Evolutionary conservation across 768 basidiomycete genomes (phyloP), one percentile per base, ranked within the genome.

Genomic region (Kondoa malvinella): DNA sequence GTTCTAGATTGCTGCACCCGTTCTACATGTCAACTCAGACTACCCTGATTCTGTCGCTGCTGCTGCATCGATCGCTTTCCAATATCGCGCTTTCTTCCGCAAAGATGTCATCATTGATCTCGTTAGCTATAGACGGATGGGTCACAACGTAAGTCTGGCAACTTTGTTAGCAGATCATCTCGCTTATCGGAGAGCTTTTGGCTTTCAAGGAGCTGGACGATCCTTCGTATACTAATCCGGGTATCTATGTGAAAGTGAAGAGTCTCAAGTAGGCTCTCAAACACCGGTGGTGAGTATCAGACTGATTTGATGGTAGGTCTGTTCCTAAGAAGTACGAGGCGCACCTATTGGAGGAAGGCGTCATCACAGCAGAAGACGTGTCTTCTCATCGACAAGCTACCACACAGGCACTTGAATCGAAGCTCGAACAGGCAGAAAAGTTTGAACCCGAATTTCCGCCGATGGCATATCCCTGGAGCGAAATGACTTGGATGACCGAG

Each of bases 231-330:
- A 94, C 92, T 0, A 87, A 86, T 68, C 91, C 92, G 0, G 78
- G 86, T 12, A 95, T 94, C 91, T 95, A 95, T 77, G 82, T 88
- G 76, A 84, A 87, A 78, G 92, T 94, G 75, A 89, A 92, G 74
- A 82, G 86, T 57, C 85, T 84, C 57, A 81, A 92, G 3, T 80
- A 85, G 64, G 89, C 89, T 50, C 40, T 8, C 21, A 8, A 8
- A 21, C 40, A 21, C 21, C 21, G 12, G 8, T 21, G 21, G 12
- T 67, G 60, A 84, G 79, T 14, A n/a, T 4, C 3, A 12, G 32
- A 12, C 27, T n/a, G 33, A 60, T 26, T 26, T 3, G 16, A 8
- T 2, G 32, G 1, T 31, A 57, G 0, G n/a, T 58, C 17, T 57
- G 25, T 31, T 21, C n/a, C 16, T 30, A 77, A 77, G 60, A 74